Percentiles rank a stretch among this genome's conserved stretches.
These are phyloP conservation scores for Willaertia magna DNA, from an alignment of 208 protist species.

Conservation along the genomic window DNA sequence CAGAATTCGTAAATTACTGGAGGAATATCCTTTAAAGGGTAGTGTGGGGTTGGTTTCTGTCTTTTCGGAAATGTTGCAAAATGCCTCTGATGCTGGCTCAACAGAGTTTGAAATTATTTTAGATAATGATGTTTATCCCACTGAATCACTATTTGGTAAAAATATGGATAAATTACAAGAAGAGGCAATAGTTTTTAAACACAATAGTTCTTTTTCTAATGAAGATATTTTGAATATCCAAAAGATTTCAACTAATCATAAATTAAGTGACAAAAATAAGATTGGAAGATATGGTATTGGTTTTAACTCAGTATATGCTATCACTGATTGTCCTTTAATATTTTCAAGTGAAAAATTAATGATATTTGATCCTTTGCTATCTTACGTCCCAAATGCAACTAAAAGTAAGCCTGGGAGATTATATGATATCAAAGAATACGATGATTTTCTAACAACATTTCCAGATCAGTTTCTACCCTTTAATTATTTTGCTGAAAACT, in stretches of 20 bases:
- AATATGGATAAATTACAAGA: constrained; percentile 24
- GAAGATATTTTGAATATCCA: constrained; percentile 21
- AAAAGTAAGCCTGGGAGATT: too few species aligned
- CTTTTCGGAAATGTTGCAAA: constrained; percentile 38
- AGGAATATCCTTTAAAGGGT: background rate
- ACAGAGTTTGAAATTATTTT: constrained; percentile 21
- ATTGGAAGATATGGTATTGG: constrained; percentile 36
- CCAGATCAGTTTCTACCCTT: too few species aligned
- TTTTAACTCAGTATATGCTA: constrained; percentile 40
- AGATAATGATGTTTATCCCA: constrained; percentile 20
- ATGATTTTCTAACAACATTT: too few species aligned
- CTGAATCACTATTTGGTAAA: background rate
- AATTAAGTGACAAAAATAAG: constrained; percentile 2
- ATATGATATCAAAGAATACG: too few species aligned
- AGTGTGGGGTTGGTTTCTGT: too few species aligned
- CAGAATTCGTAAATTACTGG: background rate
- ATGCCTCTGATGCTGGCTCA: constrained; percentile 38
- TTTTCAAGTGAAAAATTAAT: constrained; percentile 27
- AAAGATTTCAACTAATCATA: constrained; percentile 20
- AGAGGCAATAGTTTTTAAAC: constrained; percentile 25
- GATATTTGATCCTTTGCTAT: constrained; percentile 31
- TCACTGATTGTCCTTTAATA: constrained; percentile 37
- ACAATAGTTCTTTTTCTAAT: constrained; percentile 29
- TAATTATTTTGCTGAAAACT: too few species aligned
- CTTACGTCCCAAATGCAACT: constrained; percentile 28